Percentiles rank a stretch among this genome's conserved stretches.
Conservation (phyloP, 768 basidiomycete genomes). For the Russula vinacea region DNA sequence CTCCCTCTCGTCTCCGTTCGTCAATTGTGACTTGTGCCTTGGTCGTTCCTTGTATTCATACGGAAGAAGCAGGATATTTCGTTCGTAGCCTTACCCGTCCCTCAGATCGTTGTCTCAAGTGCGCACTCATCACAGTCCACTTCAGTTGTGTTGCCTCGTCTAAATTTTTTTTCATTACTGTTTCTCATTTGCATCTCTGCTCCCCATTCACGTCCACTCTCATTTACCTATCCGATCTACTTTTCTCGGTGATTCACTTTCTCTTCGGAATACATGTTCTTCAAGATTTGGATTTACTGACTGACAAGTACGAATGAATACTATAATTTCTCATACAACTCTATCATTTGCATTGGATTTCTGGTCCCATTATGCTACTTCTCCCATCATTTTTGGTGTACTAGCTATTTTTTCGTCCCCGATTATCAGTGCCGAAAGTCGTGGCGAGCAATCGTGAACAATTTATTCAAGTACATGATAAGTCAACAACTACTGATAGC, state of each 20-base stretch:
- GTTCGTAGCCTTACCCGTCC: constrained; percentile 8
- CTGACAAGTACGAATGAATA: constrained; percentile 7
- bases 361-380: not conserved
- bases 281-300: not conserved
- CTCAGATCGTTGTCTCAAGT: not conserved
- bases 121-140: not conserved
- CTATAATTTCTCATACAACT: not conserved
- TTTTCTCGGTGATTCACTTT: not conserved
- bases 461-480: constrained; percentile 6
- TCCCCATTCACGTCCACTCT: not conserved
- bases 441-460: not conserved
- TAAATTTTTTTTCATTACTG: not conserved
- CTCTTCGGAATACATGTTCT: not conserved
- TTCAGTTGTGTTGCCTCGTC: not conserved
- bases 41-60: constrained; percentile 10
- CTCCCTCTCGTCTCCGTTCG: not conserved
- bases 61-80: not conserved
- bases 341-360: not conserved
- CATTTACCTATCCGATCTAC: not conserved
- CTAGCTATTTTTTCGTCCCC: not conserved
- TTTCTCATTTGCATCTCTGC: not conserved
- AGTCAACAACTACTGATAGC: not conserved
- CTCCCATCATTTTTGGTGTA: not conserved
- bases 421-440: not conserved
- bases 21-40: not conserved